These are phyloP conservation scores for Starmerella bombicola DNA, from an alignment of 805 yeast genomes.

Conservation along the genomic window DNA sequence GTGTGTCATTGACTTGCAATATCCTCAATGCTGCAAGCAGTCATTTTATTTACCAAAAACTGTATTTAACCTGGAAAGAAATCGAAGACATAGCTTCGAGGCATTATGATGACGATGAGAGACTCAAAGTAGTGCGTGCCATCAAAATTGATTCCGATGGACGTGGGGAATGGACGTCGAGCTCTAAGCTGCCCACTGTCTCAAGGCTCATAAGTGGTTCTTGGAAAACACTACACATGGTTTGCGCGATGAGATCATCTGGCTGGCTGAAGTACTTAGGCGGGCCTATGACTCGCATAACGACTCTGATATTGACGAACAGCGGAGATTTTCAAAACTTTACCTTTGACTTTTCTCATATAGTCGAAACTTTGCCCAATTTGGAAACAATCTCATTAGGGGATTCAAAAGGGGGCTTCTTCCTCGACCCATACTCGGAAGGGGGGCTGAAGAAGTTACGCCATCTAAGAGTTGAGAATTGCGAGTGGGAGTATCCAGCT, in stretches of 20 bases:
- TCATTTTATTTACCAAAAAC: slow-evolving; percentile 5
- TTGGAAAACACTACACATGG: not conserved
- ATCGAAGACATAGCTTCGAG: slow-evolving; percentile 1
- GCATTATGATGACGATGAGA: slow-evolving; percentile 1
- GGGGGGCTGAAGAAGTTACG: not conserved
- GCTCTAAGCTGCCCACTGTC: slow-evolving; percentile 10
- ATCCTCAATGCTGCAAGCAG: slow-evolving; percentile 5
- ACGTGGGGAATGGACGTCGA: slow-evolving; percentile 20
- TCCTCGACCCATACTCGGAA: slow-evolving; percentile 4
- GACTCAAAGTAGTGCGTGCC: not conserved
- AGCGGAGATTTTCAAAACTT: slow-evolving; percentile 2
- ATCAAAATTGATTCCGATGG: slow-evolving; percentile 4
- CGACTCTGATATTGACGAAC: slow-evolving; percentile 3
- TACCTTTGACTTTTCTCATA: slow-evolving; percentile 20
- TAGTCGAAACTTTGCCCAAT: slow-evolving; percentile 9
- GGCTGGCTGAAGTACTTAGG: slow-evolving; percentile 22
- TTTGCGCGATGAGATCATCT: slow-evolving; percentile 5
- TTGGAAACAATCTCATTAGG: slow-evolving; percentile 10
- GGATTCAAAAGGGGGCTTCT: slow-evolving; percentile 7
- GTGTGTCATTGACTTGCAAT: slow-evolving; percentile 7
- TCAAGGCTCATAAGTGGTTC: not conserved
- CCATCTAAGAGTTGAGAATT: slow-evolving; percentile 8
- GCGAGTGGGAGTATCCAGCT: slow-evolving; percentile 15
- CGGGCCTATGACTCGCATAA: slow-evolving; percentile 3
- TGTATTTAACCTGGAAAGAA: slow-evolving; percentile 12